Percentiles rank a stretch among this genome's conserved stretches.
phyloP scores from a whole-genome alignment of 208 protist species.

The Phytomonas sp. region DNA sequence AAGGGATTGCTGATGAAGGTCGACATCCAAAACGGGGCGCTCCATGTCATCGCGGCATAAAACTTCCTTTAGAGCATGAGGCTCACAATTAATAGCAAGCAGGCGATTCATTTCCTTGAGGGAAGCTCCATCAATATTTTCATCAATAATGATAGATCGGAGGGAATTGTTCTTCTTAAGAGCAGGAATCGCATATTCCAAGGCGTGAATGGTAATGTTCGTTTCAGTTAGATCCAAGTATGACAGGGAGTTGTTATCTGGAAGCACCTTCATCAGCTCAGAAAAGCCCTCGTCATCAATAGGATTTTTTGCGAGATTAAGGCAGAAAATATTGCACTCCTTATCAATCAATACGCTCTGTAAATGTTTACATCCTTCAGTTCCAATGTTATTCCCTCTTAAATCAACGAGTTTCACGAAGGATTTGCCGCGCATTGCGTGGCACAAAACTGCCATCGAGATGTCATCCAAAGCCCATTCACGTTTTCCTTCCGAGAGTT shows the following conservation, averaged over 20 bases:
- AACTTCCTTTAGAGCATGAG: conserved; percentile 44
- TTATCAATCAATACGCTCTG: conserved; percentile 30
- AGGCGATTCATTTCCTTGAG: conserved; percentile 30
- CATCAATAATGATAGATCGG: conserved; percentile 24
- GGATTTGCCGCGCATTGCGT: conserved; percentile 26
- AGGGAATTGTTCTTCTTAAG: conserved; percentile 52
- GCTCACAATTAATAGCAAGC: conserved; percentile 64
- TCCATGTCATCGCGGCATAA: conserved; percentile 44
- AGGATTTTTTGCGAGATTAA: conserved; percentile 51
- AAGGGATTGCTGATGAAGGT: conserved; percentile 39
- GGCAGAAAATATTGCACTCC: conserved; percentile 28
- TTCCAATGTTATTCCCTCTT: conserved; percentile 49
- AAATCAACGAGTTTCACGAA: conserved; percentile 47
- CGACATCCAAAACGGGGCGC: conserved; percentile 32
- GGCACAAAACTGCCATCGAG: conserved; percentile 50
- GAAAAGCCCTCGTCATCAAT: conserved; percentile 45
- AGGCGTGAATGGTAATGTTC: conserved; percentile 36
- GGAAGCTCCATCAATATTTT: conserved; percentile 20
- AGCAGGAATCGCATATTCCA: conserved; percentile 19
- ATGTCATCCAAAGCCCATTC: conserved; percentile 46
- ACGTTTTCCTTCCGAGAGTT: conserved; percentile 31
- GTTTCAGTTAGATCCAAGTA: conserved; percentile 44
- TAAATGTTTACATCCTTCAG: conserved; percentile 39
- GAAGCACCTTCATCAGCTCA: conserved; percentile 47
- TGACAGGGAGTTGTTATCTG: conserved; percentile 34